Base-by-base conservation (phyloP, 352 stramenopile species). In the Phytophthora boehmeriae region DNA sequence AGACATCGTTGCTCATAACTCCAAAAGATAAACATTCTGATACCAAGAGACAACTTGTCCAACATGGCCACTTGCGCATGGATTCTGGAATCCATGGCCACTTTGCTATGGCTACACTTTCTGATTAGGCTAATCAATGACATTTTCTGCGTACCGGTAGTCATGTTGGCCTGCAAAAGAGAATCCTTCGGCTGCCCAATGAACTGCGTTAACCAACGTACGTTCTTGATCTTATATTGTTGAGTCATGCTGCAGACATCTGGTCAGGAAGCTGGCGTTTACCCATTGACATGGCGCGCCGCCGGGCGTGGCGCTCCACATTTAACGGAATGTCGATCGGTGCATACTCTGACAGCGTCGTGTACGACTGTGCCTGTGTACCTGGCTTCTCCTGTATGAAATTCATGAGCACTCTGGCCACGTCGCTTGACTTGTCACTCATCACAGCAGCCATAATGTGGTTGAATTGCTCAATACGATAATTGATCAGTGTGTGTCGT, bases 371-470 rank as follows among this genome's bases (percentile, higher is more conserved):
- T n/a, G 65, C 57, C 43, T 80, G 78, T 1, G 68, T 69, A 35
- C 76, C 83, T 0, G 84, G 84, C 23, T 88, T 89, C 59, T 93
- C 81, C 56, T 93, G 81, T 50, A 93, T 90, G 45, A 93, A 91
- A 43, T 81, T 82, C 73, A 81, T 86, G 32, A 93, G 72, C 59
- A 84, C 48, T n/a, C 65, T 76, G 17, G 80, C 76, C 50, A 93
- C 84, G 6, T 75, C 63, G 14, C 58, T 71, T 5, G 78, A 88
- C 38, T 69, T 75, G 63, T 90, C 81, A 43, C 79, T 86, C 64
- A 93, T 76, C 19, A 86, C 82, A 2, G 84, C 84, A 1, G 83
- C 80, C 42, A 91, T 46, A 19, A 90, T 87, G 44, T 71, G 59
- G 59, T 93, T 91, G 59, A 93, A 93, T 54, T 81, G 70, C 44